Percentiles rank a stretch among this genome's conserved stretches.
phyloP scores from a whole-genome alignment of 1,284 basidiomycete species.

The Fomitopsis pinicola region DNA sequence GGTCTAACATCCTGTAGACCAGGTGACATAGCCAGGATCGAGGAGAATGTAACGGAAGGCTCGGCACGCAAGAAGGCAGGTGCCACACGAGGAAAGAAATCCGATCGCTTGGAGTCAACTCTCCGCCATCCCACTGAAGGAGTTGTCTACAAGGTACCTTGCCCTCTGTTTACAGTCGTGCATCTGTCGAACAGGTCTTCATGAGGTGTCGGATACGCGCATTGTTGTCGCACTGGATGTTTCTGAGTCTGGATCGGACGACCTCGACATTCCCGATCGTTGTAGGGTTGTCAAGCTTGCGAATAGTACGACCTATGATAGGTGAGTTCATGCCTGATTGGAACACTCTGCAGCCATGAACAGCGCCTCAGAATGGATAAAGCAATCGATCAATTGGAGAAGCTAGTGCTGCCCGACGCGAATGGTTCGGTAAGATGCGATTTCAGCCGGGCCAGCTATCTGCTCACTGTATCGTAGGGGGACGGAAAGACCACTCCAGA shows the following conservation, averaged over 20 bases:
- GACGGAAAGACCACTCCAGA: constrained; percentile 34
- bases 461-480: constrained; percentile 3
- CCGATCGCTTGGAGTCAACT: constrained; percentile 30
- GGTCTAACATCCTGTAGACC: constrained; percentile 13
- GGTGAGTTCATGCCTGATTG: constrained; percentile 38
- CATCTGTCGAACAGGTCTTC: not conserved
- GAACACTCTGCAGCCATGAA: not conserved
- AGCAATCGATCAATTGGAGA: constrained; percentile 64
- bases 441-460: not conserved
- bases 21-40: constrained; percentile 82
- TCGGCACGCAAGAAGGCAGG: constrained; percentile 39
- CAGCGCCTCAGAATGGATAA: constrained; percentile 67
- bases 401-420: constrained; percentile 29
- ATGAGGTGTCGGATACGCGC: constrained; percentile 69
- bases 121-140: constrained; percentile 49
- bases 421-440: constrained; percentile 17
- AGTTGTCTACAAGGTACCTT: constrained; percentile 72
- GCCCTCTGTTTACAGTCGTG: no score
- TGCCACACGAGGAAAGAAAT: constrained; percentile 38
- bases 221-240: constrained; percentile 74
- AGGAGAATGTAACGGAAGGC: constrained; percentile 53
- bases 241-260: constrained; percentile 51
- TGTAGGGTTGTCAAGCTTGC: constrained; percentile 86
- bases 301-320: constrained; percentile 88
- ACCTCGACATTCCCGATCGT: constrained; percentile 78